These are phyloP conservation scores for Macrophomina tecta DNA, from an alignment of 2,329 filamentous ascomycete species.

Conservation along the genomic window DNA sequence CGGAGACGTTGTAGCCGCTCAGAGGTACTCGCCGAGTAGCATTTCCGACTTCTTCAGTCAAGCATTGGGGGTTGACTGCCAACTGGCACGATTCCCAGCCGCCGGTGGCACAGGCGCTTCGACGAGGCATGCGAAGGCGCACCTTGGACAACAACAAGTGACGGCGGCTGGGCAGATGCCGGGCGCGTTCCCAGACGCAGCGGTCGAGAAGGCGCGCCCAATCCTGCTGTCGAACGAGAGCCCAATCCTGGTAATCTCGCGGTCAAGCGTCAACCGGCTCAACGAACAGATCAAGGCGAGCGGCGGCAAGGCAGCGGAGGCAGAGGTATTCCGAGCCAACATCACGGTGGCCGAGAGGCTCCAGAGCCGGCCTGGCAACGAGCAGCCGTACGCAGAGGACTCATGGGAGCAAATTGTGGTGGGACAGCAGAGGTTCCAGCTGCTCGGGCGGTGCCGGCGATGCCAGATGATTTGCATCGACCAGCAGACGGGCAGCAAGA, in stretches of 20 bases:
- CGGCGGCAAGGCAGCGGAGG: conserved; percentile 69
- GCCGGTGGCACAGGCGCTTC: conserved; percentile 58
- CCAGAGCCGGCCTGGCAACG: conserved; percentile 49
- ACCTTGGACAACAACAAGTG: conserved; percentile 60
- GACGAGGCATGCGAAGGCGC: conserved; percentile 73
- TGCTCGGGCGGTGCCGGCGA: conserved; percentile 82
- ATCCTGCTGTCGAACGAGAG: conserved; percentile 92
- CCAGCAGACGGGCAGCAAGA: conserved; percentile 73
- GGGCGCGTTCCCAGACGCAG: conserved; percentile 60
- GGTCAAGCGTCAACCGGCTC: conserved; percentile 77
- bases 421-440: conserved; percentile 67
- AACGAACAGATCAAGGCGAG: conserved; percentile 72
- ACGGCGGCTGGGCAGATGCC: conserved; percentile 50
- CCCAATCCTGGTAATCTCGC: conserved; percentile 84
- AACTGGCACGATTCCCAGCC: conserved; percentile 81
- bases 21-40: conserved; percentile 69
- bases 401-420: conserved; percentile 73
- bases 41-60: conserved; percentile 80
- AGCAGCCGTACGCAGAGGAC: conserved; percentile 79
- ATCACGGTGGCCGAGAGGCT: conserved; percentile 69
- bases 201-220: conserved; percentile 60
- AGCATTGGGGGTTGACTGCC: conserved; percentile 78
- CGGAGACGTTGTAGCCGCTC: conserved; percentile 75
- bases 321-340: conserved; percentile 86
- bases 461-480: conserved; percentile 98